Base-by-base conservation (phyloP, 495 filamentous ascomycete genomes). In the Podospora tetraspora region DNA sequence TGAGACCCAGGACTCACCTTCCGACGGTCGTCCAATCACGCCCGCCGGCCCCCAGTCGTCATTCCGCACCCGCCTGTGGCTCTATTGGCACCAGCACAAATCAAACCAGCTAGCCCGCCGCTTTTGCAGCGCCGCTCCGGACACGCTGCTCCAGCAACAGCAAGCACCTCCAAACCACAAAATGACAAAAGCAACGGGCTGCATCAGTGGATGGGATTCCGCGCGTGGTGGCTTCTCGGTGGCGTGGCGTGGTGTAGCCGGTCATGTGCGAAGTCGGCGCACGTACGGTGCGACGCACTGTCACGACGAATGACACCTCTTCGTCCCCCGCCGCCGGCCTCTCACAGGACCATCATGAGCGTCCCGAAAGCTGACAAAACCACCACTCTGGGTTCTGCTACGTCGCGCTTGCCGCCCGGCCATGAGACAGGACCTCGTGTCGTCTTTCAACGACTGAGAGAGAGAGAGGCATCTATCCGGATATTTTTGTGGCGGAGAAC, bases 391-490 rank as follows among this genome's bases (percentile, higher is more conserved):
- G 21, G 29, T 25, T 34, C 32, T 57, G 30, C 43, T 64, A 29
- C 62, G 62, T 64, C 37, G 62, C 62, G 63, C 63, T 65, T 65
- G 63, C 63, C 63, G 56, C 63, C 62, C 23, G 62, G 30, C 62
- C 62, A 11, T 64, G 62, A 64, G 30, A 34, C 62, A 30, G 19
- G 62, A 43, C 43, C 43, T 56, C 62, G 16, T 7, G 62, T 10
- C 62, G 62, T 10, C 62, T 37, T 30, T 19, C 11, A 23, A 32
- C 23, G 27, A 62, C 27, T 34, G 60, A 19, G 32, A 37, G 32
- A 34, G 21, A 30, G 27, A 16, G 27, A 62, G 62, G 62, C 32
- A 22, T 64, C 43, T 16, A 25, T 24, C 32, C 62, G 61, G 43
- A 52, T 52, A n/a, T 52, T 52, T n/a, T 52, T 52, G 43, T n/a